Evolutionary conservation across 164 flowering plant species (phyloP), one percentile per base, ranked within the genome.

Genomic region (Vitis vinifera): DNA sequence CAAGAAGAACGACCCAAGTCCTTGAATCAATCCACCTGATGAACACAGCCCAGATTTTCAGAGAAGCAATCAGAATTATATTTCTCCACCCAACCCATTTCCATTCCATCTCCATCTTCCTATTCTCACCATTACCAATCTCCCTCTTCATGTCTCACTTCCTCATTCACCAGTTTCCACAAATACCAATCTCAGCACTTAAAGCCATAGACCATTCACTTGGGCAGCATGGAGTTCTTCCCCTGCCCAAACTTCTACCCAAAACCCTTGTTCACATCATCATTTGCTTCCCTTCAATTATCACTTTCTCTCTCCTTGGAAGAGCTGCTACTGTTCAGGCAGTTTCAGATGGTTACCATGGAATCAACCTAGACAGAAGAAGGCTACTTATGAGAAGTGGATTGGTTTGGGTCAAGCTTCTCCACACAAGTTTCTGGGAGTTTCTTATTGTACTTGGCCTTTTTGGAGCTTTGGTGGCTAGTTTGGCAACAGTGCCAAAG

Each of bases 281-380:
- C 69, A 65, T 79, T 19, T 77, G 82, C 74, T 71, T 79, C 52
- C 85, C 82, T 23, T 73, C 76, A 19, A 73, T 72, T 8, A 73
- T 82, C 72, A 82, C 83, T 16, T 82, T 77, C 78, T 65, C 77
- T 6, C 81, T 79, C 29, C 73, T 79, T 3, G 85, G 82, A 49
- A 75, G 78, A 72, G 81, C 83, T 60, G 85, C 81, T 3, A 75
- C 79, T n/a, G 62, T 67, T 59, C 82, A 79, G 55, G 76, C 76
- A 63, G 83, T 82, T 30, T 71, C 81, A 56, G 78, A 79, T 66
- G 75, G 63, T 62, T 82, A 79, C 76, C 65, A 73, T 72, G 81
- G 82, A 47, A 68, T 77, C 56, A 66, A 63, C 53, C 76, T 75
- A 10, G 65, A 62, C 62, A 66, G 74, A 62, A 70, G 76, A 71